Percentiles rank a stretch among this genome's conserved stretches.
Conservation (phyloP, 192 early-diverging fungal genomes). For the Oehlia diaphana region DNA sequence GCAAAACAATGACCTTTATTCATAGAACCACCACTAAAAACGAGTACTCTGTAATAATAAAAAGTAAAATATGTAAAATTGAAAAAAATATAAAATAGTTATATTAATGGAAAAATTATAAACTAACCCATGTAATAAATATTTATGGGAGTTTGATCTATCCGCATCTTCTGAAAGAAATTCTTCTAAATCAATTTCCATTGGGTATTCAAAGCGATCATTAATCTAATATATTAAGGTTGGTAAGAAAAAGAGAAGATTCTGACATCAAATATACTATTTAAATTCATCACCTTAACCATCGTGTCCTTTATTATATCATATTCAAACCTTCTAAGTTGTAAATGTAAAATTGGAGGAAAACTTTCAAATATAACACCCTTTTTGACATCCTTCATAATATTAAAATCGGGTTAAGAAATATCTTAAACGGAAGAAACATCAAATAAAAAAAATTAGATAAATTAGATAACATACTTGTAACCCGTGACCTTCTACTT, state of each 20-base stretch:
- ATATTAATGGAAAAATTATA: background rate
- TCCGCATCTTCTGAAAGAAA: constrained; percentile 74
- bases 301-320: constrained; percentile 85
- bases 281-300: constrained; percentile 67
- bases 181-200: constrained; percentile 79
- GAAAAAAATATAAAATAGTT: background rate
- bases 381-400: constrained; percentile 78
- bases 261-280: background rate
- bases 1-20: constrained; percentile 95
- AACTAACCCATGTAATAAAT: constrained; percentile 81
- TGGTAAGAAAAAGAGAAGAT: background rate
- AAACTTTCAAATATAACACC: constrained; percentile 93
- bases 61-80: background rate
- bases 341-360: constrained; percentile 94
- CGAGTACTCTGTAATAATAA: constrained; percentile 71
- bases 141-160: constrained; percentile 65
- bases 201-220: constrained; percentile 91
- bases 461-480: constrained; percentile 44
- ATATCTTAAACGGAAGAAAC: background rate
- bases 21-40: constrained; percentile 85
- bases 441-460: background rate
- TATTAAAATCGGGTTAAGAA: background rate
- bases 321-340: constrained; percentile 98
- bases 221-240: background rate
- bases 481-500: constrained; percentile 91